Conservation (phyloP, 805 yeast species). For the Ogataea paraovalis region DNA sequence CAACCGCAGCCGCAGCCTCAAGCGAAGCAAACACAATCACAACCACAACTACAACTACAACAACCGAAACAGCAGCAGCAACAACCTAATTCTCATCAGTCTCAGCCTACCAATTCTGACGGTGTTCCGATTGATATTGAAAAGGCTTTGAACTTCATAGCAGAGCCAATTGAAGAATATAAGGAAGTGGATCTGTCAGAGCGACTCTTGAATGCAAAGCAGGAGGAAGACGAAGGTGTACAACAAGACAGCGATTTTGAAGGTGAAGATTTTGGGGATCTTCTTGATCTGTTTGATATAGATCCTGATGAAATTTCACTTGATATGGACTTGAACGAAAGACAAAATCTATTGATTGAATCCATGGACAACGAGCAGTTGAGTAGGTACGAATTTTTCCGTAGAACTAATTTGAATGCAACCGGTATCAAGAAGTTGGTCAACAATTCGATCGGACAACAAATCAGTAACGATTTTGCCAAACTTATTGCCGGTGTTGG, state of each 20-base stretch:
- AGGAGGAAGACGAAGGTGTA: constrained; percentile 29
- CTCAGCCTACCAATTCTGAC: constrained; percentile 7
- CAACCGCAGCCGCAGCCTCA: background rate
- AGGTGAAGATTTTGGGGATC: constrained; percentile 28
- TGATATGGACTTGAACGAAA: constrained; percentile 49
- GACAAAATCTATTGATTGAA: constrained; percentile 59
- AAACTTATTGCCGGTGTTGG: constrained; percentile 82
- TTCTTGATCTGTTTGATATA: constrained; percentile 28
- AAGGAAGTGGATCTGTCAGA: constrained; percentile 21
- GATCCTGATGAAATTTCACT: constrained; percentile 29
- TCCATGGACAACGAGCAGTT: constrained; percentile 78
- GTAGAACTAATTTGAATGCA: constrained; percentile 71
- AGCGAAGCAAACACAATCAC: too few species aligned
- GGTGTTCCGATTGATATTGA: constrained; percentile 25
- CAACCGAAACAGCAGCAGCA: background rate
- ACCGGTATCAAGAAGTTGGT: constrained; percentile 79
- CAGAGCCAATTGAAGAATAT: constrained; percentile 21
- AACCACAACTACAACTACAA: too few species aligned
- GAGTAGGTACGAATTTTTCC: constrained; percentile 80
- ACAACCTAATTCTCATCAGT: background rate
- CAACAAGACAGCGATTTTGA: constrained; percentile 21
- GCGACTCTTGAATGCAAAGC: constrained; percentile 21
- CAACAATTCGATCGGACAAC: constrained; percentile 72
- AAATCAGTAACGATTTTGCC: constrained; percentile 74
- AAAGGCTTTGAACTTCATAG: constrained; percentile 22